These are phyloP conservation scores for Fusarium annulatum DNA, from an alignment of 2,329 filamentous ascomycete genomes.

Conservation along the genomic window DNA sequence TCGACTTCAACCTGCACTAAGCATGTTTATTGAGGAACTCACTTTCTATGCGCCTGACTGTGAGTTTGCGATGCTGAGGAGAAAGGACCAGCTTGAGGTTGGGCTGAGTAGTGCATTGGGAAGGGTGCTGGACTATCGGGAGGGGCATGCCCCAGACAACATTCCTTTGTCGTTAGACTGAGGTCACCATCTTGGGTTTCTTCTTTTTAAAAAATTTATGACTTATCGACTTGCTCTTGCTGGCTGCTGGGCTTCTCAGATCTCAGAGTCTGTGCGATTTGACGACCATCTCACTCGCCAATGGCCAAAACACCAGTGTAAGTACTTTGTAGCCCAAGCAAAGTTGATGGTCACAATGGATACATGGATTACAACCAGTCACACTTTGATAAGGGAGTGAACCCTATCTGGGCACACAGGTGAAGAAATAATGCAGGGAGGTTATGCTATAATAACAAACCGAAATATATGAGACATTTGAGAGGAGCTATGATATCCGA, in stretches of 20 bases:
- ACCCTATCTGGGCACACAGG: slow-evolving; percentile 18
- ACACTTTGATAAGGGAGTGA: slow-evolving; percentile 9
- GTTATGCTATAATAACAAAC: neutral
- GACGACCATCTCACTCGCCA: neutral
- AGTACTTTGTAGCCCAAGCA: slow-evolving; percentile 5
- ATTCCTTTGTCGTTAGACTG: slow-evolving; percentile 21
- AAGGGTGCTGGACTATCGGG: slow-evolving; percentile 1
- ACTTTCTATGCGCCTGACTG: slow-evolving; percentile 6
- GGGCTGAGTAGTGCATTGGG: neutral
- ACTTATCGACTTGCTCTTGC: neutral
- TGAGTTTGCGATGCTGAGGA: slow-evolving; percentile 17
- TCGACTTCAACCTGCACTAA: slow-evolving; percentile 2
- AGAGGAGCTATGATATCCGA: too few relatives aligned
- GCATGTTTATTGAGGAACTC: slow-evolving; percentile 5
- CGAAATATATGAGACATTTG: neutral
- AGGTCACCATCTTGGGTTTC: slow-evolving; percentile 14
- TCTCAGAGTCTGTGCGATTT: neutral
- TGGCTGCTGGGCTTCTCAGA: neutral
- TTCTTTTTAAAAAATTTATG: neutral
- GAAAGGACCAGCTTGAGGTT: slow-evolving; percentile 16
- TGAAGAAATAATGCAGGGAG: neutral
- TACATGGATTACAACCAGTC: neutral
- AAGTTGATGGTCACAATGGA: slow-evolving; percentile 7
- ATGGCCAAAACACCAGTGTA: neutral
- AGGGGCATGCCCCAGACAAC: neutral